Conservation (phyloP, 1,284 basidiomycete species). For the Ustilago sp. region DNA sequence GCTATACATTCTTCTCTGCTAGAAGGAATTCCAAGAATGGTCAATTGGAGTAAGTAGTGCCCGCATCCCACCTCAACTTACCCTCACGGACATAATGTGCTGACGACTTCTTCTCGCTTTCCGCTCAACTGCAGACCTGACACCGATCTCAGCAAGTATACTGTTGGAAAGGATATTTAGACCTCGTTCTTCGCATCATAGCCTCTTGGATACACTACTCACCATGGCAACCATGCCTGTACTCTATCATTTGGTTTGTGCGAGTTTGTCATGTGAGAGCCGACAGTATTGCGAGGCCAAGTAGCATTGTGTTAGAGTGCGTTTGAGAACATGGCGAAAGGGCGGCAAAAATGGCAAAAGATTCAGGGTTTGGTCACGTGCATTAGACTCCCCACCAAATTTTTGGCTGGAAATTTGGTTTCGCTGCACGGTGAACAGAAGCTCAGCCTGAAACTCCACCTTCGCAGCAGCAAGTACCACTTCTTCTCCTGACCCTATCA, state of each 20-base stretch:
- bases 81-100: not conserved
- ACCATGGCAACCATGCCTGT: not conserved
- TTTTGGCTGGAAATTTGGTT: slow-evolving; percentile 24
- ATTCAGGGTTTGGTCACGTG: slow-evolving; percentile 51
- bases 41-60: slow-evolving; percentile 61
- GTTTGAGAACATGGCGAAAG: not conserved
- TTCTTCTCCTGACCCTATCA: not conserved
- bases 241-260: not conserved
- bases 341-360: slow-evolving; percentile 2
- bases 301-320: not conserved
- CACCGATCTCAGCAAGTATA: slow-evolving; percentile 62
- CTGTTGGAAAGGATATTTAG: slow-evolving; percentile 54
- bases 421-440: not conserved
- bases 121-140: slow-evolving; percentile 51
- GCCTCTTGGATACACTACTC: slow-evolving; percentile 10
- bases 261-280: not conserved
- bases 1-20: slow-evolving; percentile 92
- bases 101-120: not conserved
- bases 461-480: not conserved
- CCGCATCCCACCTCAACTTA: not conserved
- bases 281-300: not conserved
- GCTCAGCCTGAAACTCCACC: slow-evolving; percentile 1
- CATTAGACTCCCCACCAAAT: slow-evolving; percentile 2
- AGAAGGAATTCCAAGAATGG: slow-evolving; percentile 71
- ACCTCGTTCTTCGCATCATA: not conserved